These are phyloP conservation scores for Bryum argenteum DNA, from an alignment of 225 moss, liverwort and hornwort species.

Conservation along the genomic window DNA sequence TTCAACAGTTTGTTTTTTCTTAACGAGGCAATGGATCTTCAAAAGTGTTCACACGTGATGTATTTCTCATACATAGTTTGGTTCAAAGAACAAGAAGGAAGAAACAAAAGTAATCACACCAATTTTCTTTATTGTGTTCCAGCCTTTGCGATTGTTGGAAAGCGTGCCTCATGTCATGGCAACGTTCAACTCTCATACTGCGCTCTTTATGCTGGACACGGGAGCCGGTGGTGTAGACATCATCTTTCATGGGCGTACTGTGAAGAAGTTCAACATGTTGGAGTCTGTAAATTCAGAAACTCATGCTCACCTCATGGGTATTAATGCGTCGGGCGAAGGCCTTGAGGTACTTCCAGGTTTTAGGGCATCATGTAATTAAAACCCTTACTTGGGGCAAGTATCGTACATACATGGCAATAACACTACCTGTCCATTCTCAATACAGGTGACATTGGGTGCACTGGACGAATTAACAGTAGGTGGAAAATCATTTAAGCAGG, in stretches of 20 bases:
- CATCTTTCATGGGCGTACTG: conserved; percentile 79
- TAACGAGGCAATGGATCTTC: too few species aligned
- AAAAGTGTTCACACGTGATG: too few species aligned
- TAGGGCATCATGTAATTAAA: not conserved
- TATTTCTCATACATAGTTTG: too few species aligned
- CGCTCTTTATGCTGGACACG: conserved; percentile 75
- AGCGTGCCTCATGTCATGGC: conserved; percentile 81
- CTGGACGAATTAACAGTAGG: conserved; percentile 63
- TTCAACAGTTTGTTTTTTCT: not conserved
- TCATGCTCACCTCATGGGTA: conserved; percentile 68
- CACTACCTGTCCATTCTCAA: not conserved
- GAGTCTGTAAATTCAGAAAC: conserved; percentile 44
- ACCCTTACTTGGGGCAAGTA: not conserved
- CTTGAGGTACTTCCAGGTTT: conserved; percentile 58
- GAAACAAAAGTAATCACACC: too few species aligned
- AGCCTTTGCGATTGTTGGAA: conserved; percentile 74
- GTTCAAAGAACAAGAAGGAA: too few species aligned
- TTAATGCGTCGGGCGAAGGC: conserved; percentile 57
- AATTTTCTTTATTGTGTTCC: conserved; percentile 19
- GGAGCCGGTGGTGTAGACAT: conserved; percentile 93
- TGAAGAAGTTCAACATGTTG: conserved; percentile 58
- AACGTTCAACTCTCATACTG: conserved; percentile 63
- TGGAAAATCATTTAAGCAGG: conserved; percentile 60
- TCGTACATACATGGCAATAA: not conserved
- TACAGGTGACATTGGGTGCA: conserved; percentile 68